Conservation (phyloP, 495 filamentous ascomycete species). For the Daldinia loculata region DNA sequence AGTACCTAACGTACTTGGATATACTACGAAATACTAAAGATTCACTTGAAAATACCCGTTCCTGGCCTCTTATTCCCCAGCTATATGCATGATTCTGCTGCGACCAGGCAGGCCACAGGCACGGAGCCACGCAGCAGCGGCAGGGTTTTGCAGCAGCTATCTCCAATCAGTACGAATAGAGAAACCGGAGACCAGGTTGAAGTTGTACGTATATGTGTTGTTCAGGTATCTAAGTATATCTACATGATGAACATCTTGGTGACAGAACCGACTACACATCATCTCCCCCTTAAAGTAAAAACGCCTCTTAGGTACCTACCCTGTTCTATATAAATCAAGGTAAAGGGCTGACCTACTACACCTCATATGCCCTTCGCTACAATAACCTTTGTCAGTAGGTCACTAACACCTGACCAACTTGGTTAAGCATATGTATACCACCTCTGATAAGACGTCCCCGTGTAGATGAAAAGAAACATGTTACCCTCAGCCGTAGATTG, state of each 20-base stretch:
- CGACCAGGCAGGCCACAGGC: conserved; percentile 37
- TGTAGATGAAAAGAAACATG: not conserved
- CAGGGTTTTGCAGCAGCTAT: conserved; percentile 18
- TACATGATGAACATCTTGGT: not conserved
- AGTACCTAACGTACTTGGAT: too few relatives aligned
- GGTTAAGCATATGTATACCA: conserved; percentile 5
- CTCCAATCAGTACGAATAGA: conserved; percentile 17
- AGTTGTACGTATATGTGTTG: not conserved
- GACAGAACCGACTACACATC: not conserved
- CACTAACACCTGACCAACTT: conserved; percentile 28
- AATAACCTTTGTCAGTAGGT: conserved; percentile 21
- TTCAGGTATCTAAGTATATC: not conserved
- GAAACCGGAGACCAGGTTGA: conserved; percentile 8
- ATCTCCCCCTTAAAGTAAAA: not conserved
- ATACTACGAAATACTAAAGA: not conserved
- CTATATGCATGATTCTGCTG: conserved; percentile 29
- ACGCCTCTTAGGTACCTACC: not conserved
- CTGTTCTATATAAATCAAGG: not conserved
- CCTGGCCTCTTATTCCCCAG: conserved; percentile 6
- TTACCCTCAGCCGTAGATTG: conserved; percentile 25
- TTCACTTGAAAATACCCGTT: not conserved
- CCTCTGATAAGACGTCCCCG: conserved; percentile 21
- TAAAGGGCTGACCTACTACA: not conserved
- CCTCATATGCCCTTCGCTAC: not conserved
- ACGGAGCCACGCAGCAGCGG: conserved; percentile 35